A percentile compares a stretch with the other conserved stretches of the same genome.
Evolutionary conservation across 768 basidiomycete genomes (phyloP).

Genomic region (Auricularia sp.): DNA sequence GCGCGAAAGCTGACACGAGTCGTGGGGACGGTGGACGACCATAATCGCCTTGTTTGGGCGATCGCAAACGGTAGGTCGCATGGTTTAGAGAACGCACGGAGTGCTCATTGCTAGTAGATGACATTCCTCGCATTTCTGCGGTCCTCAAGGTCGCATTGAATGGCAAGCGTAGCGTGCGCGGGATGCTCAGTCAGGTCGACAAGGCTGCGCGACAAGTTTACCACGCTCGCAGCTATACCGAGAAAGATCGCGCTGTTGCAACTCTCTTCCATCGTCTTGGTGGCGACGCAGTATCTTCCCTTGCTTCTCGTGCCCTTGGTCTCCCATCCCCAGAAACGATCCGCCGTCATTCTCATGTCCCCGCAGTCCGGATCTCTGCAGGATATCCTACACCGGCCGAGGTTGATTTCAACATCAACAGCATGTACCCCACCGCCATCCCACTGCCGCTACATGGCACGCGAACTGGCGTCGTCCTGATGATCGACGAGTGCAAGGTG

Average conservation of each 20-base stretch:
- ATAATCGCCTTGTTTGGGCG: constrained; percentile 17
- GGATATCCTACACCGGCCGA: not conserved
- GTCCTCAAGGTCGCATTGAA: constrained; percentile 12
- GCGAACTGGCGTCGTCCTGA: constrained; percentile 8
- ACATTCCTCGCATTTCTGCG: constrained; percentile 12
- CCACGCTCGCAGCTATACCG: constrained; percentile 11
- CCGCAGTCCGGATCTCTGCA: not conserved
- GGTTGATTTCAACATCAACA: not conserved
- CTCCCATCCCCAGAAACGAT: not conserved
- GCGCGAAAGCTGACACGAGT: constrained; percentile 8
- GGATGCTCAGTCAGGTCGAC: constrained; percentile 12
- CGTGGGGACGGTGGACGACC: constrained; percentile 7
- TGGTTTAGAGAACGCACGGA: no score
- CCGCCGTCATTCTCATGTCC: not conserved
- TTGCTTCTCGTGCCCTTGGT: constrained; percentile 9
- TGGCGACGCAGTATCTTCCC: constrained; percentile 12
- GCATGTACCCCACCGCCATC: not conserved
- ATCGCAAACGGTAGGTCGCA: constrained; percentile 8
- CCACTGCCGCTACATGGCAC: not conserved
- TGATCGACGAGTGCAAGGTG: constrained; percentile 17
- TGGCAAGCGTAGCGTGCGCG: constrained; percentile 11
- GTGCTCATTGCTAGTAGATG: constrained; percentile 3
- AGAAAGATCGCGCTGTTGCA: constrained; percentile 14
- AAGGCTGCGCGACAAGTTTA: constrained; percentile 13
- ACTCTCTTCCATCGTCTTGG: constrained; percentile 16